Evolutionary conservation across 805 yeast genomes (phyloP), one percentile per base, ranked within the genome.

Genomic region (Sungouiella thailandica): DNA sequence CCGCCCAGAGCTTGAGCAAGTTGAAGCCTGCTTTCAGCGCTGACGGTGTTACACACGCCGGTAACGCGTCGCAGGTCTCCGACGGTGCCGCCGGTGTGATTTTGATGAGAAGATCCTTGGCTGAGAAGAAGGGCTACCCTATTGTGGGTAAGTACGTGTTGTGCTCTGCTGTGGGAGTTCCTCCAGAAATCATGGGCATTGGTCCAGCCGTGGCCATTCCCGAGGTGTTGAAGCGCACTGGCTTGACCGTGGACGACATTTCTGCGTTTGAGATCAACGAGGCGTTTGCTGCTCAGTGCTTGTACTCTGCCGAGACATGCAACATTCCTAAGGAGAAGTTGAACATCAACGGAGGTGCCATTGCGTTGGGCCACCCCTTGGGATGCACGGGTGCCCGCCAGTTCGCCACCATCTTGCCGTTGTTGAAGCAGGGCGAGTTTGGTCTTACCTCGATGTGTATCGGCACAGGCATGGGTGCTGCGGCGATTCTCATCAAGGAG

Each of bases 391-490:
- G 95, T 55, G 88, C 96, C 9, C 80, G 97, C 61, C 96, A 89
- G 66, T 73, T 86, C 33, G 89, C 97, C 28, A 90, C 97, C 4
- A 62, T 90, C 41, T 62, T 90, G 57, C 74, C 89, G 50, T 90
- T 87, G 66, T 72, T 89, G 52, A 64, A 80, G 58, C 57, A 74
- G 17, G 94, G 90, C 41, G 79, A 88, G 66, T 64, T 88, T 44
- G 97, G 97, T 46, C 80, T 90, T 34, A 84, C 94, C 9, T 83
- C 95, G 44, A 90, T 90, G 97, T 90, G 97, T 69, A 80, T 90
- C 46, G 97, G 97, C 52, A 87, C 97, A 23, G 97, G 97, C 50
- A 90, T 89, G 95, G 97, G 97, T 46, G 96, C 97, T 22, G 97
- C 97, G 30, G 83, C 90, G 10, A 69, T 89, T 28, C 73, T 90